Conservation (phyloP, 2,329 filamentous ascomycete genomes). For the Aphanocladium album region DNA sequence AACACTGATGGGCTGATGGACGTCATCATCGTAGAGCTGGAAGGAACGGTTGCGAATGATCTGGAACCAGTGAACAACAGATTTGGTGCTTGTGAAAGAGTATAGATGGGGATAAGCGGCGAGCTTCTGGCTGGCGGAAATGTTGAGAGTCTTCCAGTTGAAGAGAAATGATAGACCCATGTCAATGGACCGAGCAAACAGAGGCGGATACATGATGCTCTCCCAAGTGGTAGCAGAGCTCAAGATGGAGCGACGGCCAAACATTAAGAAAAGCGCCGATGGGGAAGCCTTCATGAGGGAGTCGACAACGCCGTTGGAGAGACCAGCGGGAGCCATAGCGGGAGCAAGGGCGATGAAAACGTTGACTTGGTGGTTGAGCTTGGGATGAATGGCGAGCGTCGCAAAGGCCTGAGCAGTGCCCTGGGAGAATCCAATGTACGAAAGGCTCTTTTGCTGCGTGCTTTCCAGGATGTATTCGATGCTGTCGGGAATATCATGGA, state of each 20-base stretch:
- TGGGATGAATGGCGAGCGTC: slow-evolving; percentile 84
- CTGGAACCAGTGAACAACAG: slow-evolving; percentile 98
- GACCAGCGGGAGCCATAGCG: slow-evolving; percentile 89
- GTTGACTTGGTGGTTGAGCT: slow-evolving; percentile 86
- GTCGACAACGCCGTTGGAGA: slow-evolving; percentile 87
- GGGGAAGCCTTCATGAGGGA: slow-evolving; percentile 91
- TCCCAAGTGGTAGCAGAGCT: slow-evolving; percentile 97
- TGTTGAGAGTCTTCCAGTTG: slow-evolving; percentile 82
- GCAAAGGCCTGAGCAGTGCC: slow-evolving; percentile 97
- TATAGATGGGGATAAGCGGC: slow-evolving; percentile 95
- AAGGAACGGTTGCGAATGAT: slow-evolving; percentile 95
- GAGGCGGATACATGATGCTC: slow-evolving; percentile 86
- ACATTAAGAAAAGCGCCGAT: slow-evolving; percentile 85
- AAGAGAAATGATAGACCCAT: slow-evolving; percentile 77
- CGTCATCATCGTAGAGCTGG: slow-evolving; percentile 97
- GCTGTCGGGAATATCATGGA: slow-evolving; percentile 93
- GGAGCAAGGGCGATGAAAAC: slow-evolving; percentile 95
- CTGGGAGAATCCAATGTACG: slow-evolving; percentile 96
- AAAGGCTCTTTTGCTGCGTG: slow-evolving; percentile 76
- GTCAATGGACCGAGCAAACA: slow-evolving; percentile 87
- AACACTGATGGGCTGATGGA: slow-evolving; percentile 69
- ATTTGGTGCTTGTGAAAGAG: slow-evolving; percentile 94
- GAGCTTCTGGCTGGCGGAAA: slow-evolving; percentile 80
- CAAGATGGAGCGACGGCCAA: slow-evolving; percentile 85
- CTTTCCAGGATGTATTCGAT: slow-evolving; percentile 87